These are phyloP conservation scores for Barbarea vulgaris DNA, from an alignment of 345 rosid species.

Conservation along the genomic window DNA sequence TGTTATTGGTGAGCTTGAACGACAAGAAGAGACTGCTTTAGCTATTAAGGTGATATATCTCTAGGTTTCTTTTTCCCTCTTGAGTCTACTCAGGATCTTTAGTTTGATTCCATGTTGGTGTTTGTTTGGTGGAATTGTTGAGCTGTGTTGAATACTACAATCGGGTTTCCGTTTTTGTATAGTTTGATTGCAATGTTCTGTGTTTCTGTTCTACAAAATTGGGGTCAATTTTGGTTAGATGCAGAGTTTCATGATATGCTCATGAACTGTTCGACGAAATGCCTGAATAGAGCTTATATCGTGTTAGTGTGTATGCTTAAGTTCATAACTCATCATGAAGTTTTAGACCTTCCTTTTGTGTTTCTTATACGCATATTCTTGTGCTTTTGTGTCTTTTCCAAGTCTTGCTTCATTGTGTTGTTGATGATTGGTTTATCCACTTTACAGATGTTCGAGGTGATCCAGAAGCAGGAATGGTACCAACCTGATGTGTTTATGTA, in stretches of 20 bases:
- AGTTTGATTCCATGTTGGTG: background rate
- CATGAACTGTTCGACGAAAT: conserved; percentile 40
- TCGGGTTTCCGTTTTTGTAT: background rate
- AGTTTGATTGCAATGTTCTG: background rate
- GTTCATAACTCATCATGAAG: background rate
- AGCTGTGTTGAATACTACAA: background rate
- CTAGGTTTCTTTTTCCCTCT: background rate
- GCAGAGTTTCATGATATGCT: conserved; percentile 10
- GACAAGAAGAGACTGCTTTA: conserved; percentile 75
- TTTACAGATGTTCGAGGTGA: conserved; percentile 69
- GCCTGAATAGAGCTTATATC: conserved; percentile 19
- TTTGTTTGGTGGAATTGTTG: background rate
- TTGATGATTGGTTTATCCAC: conserved; percentile 19
- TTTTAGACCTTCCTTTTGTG: background rate
- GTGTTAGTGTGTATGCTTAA: background rate
- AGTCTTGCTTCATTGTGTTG: conserved; percentile 1
- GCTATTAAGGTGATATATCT: conserved; percentile 59
- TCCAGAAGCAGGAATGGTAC: conserved; percentile 85
- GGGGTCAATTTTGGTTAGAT: background rate
- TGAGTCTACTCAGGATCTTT: background rate
- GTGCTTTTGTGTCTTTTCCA: conserved; percentile 7
- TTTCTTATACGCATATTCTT: background rate
- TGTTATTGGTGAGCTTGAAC: conserved; percentile 80
- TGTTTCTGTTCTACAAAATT: background rate
- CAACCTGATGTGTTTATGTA: conserved; percentile 75